phyloP scores from a whole-genome alignment of 306 rosid genomes.

The Clitoria ternatea region DNA sequence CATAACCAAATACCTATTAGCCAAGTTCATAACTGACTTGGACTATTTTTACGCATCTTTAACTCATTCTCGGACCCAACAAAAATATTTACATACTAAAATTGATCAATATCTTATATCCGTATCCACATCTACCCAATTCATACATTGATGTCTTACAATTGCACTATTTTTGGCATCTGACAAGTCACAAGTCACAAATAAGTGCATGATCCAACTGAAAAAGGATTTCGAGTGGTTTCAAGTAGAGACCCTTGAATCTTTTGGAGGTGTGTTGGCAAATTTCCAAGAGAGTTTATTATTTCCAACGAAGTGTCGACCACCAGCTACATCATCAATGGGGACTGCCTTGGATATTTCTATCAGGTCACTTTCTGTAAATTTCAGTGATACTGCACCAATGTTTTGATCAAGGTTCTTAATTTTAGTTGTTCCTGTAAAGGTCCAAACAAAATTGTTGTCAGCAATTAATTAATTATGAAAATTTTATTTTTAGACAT shows the following conservation, averaged over 20 bases:
- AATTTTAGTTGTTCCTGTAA: slow-evolving; percentile 24
- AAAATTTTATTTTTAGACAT: not conserved
- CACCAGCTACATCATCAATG: slow-evolving; percentile 40
- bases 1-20: not conserved
- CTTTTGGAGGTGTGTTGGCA: slow-evolving; percentile 40
- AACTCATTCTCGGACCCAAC: not conserved
- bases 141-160: not conserved
- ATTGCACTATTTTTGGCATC: not conserved
- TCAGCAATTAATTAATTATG: not conserved
- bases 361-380: slow-evolving; percentile 28
- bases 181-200: not conserved
- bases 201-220: not conserved
- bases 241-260: not conserved
- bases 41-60: not conserved
- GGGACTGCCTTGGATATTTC: slow-evolving; percentile 47
- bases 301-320: not conserved
- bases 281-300: slow-evolving; percentile 27
- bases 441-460: not conserved
- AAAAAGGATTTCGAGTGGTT: slow-evolving; percentile 33
- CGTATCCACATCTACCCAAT: not conserved
- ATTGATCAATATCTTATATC: not conserved
- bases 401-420: slow-evolving; percentile 40
- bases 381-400: slow-evolving; percentile 19
- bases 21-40: not conserved
- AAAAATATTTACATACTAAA: not conserved